Percentiles rank a stretch among this genome's conserved stretches.
Conservation (phyloP, 441 rosid genomes). For the Mallotus japonicus region DNA sequence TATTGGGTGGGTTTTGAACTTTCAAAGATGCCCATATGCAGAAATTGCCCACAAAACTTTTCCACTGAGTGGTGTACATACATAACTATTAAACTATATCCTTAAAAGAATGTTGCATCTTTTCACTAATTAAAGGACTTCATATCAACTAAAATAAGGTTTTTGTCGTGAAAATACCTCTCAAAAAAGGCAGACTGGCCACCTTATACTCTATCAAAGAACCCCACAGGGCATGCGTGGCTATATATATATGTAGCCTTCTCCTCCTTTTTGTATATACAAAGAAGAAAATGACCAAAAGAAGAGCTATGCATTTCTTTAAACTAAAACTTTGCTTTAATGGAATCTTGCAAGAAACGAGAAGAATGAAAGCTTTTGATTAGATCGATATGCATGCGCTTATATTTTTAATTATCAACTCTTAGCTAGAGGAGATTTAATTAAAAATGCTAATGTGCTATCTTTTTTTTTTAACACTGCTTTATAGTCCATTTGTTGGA, state of each 20-base stretch:
- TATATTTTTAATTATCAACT: neutral
- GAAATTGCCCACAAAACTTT: neutral
- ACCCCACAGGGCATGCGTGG: slow-evolving; percentile 5
- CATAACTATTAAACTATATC: neutral
- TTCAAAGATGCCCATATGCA: neutral
- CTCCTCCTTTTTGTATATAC: neutral
- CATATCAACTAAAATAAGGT: neutral
- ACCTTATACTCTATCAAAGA: neutral
- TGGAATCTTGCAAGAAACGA: slow-evolving; percentile 38
- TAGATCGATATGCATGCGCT: slow-evolving; percentile 32
- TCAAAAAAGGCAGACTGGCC: neutral
- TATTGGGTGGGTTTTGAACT: neutral
- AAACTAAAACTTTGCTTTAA: slow-evolving; percentile 1
- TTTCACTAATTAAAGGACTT: neutral
- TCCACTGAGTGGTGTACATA: neutral
- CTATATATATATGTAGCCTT: neutral
- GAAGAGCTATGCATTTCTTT: neutral
- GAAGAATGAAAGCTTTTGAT: slow-evolving; percentile 35
- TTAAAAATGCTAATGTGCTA: too few species aligned
- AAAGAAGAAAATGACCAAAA: neutral
- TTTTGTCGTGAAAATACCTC: neutral
- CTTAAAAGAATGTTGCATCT: neutral
- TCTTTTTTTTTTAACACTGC: too few species aligned
- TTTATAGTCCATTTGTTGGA: too few species aligned
- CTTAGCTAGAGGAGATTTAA: neutral